phyloP scores from a whole-genome alignment of 306 rosid genomes.

The Hippophae rhamnoides region DNA sequence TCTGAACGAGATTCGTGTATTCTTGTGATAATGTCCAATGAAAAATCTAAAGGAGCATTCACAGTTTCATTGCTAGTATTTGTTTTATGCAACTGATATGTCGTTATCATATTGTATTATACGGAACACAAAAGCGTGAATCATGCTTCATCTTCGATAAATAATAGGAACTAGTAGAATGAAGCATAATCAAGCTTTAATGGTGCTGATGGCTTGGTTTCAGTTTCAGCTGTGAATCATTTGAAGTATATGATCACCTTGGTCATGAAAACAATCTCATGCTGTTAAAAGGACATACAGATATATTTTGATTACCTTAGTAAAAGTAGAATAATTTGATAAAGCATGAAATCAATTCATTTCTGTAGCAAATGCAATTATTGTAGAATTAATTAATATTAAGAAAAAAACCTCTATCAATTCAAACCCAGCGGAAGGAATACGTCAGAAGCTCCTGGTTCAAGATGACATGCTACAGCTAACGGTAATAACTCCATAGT shows the following conservation, averaged over 20 bases:
- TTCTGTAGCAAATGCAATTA: neutral
- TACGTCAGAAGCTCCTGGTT: constrained; percentile 62
- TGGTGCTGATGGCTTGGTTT: neutral
- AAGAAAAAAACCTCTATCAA: constrained; percentile 5
- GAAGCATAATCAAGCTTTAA: too few relatives aligned
- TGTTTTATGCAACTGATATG: too few relatives aligned
- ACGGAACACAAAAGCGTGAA: too few relatives aligned
- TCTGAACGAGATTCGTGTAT: too few relatives aligned
- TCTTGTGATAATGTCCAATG: too few relatives aligned
- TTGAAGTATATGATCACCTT: neutral
- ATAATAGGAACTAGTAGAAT: too few relatives aligned
- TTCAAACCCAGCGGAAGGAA: constrained; percentile 52
- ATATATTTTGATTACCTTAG: neutral
- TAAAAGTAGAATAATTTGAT: neutral
- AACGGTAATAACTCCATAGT: constrained; percentile 36
- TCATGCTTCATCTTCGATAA: too few relatives aligned
- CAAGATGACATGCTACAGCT: constrained; percentile 59
- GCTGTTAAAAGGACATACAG: neutral
- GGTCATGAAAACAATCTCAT: neutral
- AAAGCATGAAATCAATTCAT: neutral
- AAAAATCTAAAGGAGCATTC: too few relatives aligned
- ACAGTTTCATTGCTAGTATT: too few relatives aligned
- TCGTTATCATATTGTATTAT: too few relatives aligned
- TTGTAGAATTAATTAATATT: neutral
- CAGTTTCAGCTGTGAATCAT: neutral